Evolutionary conservation across 306 rosid species (phyloP), one percentile per base, ranked within the genome.

Genomic region (Trichosanthes truncata): DNA sequence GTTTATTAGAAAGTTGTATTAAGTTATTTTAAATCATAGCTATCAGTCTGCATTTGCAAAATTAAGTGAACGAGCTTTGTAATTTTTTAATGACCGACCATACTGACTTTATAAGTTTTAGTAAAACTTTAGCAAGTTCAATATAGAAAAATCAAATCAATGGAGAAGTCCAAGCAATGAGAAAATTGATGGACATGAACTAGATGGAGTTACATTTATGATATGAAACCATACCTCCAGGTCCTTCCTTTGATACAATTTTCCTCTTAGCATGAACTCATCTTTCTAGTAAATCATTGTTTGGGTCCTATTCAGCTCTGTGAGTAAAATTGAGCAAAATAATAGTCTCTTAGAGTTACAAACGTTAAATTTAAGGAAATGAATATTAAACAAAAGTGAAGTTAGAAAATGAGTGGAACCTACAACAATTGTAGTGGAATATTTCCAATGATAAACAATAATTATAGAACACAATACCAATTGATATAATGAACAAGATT

Each of bases 221-320:
- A 52, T 17, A 76, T 10, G 36, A 69, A 82, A 68, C 43, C 88
- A 65, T 84, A 94, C 99, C 92, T 95, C 96, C 60, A 95, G 76
- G 82, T 95, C 98, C 78, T 89, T 95, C 80, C 98, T 89, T 25
- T 90, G 95, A 81, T 89, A 93, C 97, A 96, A 87, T 85, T 95
- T 95, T 82, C 97, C 96, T 86, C 83, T 91, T 79, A 95, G 88
- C 87, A 89, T 87, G 89, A 95, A 95, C 91, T 95, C 98, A 57
- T 88, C 86, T 14, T n/a, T 95, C 98, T 86, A 95, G 84, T 80
- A 95, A 90, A 87, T 95, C 98, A 82, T 84, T 84, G 81, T 82
- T 80, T 12, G 93, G 97, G 79, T 95, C 97, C 76, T 95, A 95
- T 66, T 95, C 99, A 82, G 99, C 97, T 89, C 99, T 95, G 97